These are phyloP conservation scores for Penicillium sp. DNA, from an alignment of 2,329 filamentous ascomycete genomes.

Conservation along the genomic window DNA sequence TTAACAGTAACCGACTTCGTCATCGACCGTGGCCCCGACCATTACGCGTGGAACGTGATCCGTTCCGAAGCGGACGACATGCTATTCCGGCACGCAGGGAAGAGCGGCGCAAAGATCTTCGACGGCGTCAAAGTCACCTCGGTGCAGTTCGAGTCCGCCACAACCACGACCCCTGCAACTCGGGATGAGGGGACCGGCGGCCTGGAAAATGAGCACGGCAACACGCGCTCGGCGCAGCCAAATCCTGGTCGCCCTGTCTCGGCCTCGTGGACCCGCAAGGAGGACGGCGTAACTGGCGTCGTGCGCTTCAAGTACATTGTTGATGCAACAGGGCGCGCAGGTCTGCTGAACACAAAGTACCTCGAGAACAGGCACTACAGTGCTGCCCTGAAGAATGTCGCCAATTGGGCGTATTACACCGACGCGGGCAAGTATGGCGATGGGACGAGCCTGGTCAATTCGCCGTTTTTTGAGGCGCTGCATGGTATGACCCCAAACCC, in stretches of 20 bases:
- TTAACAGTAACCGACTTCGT: conserved; percentile 31
- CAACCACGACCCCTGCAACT: no score
- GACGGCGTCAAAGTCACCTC: neutral
- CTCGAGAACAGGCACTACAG: conserved; percentile 56
- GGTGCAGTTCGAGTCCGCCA: no score
- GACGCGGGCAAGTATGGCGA: conserved; percentile 14
- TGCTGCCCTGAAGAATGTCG: conserved; percentile 54
- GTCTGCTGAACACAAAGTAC: conserved; percentile 55
- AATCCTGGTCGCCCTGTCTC: conserved; percentile 3
- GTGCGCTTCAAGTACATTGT: conserved; percentile 52
- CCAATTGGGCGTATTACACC: conserved; percentile 56
- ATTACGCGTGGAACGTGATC: conserved; percentile 35
- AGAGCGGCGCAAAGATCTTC: conserved; percentile 28
- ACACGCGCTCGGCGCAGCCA: no score
- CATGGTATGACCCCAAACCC: neutral
- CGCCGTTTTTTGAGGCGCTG: conserved; percentile 15
- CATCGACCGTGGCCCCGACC: conserved; percentile 24
- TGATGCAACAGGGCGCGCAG: conserved; percentile 53
- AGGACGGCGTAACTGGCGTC: neutral
- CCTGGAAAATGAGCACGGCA: no score
- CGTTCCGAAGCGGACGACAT: conserved; percentile 37
- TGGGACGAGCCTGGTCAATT: neutral
- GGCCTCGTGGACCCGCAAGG: conserved; percentile 6
- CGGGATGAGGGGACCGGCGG: no score
- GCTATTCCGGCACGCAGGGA: conserved; percentile 34